Conservation (phyloP, 805 yeast species). For the Wickerhamomyces canadensis region DNA sequence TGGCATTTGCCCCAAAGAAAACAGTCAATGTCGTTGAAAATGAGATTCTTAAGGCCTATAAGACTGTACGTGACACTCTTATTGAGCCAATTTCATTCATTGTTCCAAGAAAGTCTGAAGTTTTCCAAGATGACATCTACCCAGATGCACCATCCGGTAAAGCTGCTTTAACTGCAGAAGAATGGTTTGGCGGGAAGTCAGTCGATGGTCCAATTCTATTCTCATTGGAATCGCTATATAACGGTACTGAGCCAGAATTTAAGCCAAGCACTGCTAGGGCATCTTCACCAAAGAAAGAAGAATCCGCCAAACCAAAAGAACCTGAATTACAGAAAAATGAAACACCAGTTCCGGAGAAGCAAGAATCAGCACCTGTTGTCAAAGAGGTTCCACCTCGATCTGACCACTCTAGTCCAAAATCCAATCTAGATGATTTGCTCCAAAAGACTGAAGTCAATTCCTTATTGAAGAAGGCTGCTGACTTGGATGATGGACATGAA, state of each 20-base stretch:
- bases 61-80: constrained; percentile 77
- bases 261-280: constrained; percentile 30
- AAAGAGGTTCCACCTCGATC: constrained; percentile 17
- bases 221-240: constrained; percentile 70
- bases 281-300: constrained; percentile 27
- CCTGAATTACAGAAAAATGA: constrained; percentile 16
- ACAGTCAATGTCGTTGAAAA: constrained; percentile 74
- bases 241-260: constrained; percentile 58
- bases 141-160: constrained; percentile 82
- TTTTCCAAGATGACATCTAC: constrained; percentile 87
- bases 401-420: constrained; percentile 31
- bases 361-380: constrained; percentile 13
- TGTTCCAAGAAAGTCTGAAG: constrained; percentile 92
- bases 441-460: constrained; percentile 41
- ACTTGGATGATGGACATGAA: constrained; percentile 33
- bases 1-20: constrained; percentile 84
- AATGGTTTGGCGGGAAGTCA: constrained; percentile 74
- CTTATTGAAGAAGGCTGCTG: constrained; percentile 42
- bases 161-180: constrained; percentile 75
- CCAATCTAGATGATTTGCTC: constrained; percentile 42
- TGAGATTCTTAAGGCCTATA: constrained; percentile 77
- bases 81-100: constrained; percentile 90
- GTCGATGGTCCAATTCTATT: constrained; percentile 80
- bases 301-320: constrained; percentile 6
- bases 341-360: constrained; percentile 17